These are phyloP conservation scores for Astraeus odoratus DNA, from an alignment of 768 basidiomycete genomes.

Conservation along the genomic window DNA sequence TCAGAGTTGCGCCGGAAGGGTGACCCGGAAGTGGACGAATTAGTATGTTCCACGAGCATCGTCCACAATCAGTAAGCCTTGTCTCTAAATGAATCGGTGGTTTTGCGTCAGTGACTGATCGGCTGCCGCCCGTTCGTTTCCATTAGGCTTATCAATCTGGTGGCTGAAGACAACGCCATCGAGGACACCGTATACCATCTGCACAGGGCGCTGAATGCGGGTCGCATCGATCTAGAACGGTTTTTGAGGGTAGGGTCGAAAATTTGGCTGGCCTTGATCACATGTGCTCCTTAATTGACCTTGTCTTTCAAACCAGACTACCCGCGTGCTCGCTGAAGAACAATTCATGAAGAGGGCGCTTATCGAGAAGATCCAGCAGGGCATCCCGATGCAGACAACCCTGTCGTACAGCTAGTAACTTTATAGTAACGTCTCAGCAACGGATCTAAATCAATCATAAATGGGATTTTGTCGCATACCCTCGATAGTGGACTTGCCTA, in stretches of 20 bases:
- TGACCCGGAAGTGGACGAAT: slow-evolving; percentile 92
- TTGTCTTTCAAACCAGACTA: slow-evolving; percentile 44
- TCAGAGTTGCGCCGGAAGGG: slow-evolving; percentile 74
- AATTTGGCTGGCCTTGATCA: slow-evolving; percentile 10
- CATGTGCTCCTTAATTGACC: slow-evolving; percentile 11
- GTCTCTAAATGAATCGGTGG: not conserved
- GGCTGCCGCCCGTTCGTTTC: not conserved
- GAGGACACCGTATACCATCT: slow-evolving; percentile 98
- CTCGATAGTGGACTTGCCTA: slow-evolving; percentile 33
- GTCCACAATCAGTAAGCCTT: slow-evolving; percentile 85
- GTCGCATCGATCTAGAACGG: slow-evolving; percentile 88
- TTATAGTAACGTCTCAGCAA: slow-evolving; percentile 22
- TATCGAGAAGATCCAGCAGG: slow-evolving; percentile 79
- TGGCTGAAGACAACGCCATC: slow-evolving; percentile 99
- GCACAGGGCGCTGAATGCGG: slow-evolving; percentile 85
- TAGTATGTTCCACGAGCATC: slow-evolving; percentile 91
- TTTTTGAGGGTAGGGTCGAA: slow-evolving; percentile 72
- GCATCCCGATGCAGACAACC: slow-evolving; percentile 46
- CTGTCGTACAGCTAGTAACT: slow-evolving; percentile 34
- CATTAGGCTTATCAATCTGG: slow-evolving; percentile 80
- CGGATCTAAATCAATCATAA: slow-evolving; percentile 18
- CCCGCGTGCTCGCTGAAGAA: slow-evolving; percentile 84
- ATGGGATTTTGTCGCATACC: slow-evolving; percentile 21
- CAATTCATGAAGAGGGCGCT: slow-evolving; percentile 96
- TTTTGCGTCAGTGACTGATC: slow-evolving; percentile 11